Evolutionary conservation across 2,329 filamentous ascomycete genomes (phyloP).

Genomic region (Verticillium nubilum): DNA sequence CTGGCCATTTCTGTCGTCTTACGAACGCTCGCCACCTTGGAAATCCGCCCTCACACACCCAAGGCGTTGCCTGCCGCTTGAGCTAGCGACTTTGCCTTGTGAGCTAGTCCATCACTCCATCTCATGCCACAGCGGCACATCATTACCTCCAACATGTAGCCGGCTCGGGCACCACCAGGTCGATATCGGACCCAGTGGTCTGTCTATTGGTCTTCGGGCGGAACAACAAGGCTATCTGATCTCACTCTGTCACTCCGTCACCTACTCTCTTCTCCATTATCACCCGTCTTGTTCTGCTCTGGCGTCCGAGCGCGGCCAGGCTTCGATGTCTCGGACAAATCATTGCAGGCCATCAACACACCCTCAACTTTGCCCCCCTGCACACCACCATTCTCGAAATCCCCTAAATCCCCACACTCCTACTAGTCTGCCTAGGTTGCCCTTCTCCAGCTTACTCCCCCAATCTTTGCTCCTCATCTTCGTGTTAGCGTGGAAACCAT

Average conservation of each 20-base stretch:
- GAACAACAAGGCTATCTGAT: not conserved
- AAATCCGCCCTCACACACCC: not conserved
- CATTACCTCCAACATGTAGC: not conserved
- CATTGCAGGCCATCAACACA: slow-evolving; percentile 6
- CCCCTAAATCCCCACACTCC: slow-evolving; percentile 8
- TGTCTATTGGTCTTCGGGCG: not conserved
- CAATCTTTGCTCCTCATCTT: slow-evolving; percentile 8
- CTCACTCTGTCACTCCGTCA: slow-evolving; percentile 2
- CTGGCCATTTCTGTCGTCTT: not conserved
- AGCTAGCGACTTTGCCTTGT: not conserved
- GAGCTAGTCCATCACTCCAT: not conserved
- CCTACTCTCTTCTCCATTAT: slow-evolving; percentile 1
- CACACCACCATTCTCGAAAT: slow-evolving; percentile 6
- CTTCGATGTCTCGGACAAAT: slow-evolving; percentile 8
- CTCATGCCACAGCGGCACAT: not conserved
- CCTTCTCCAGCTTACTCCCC: slow-evolving; percentile 1
- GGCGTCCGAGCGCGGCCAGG: slow-evolving; percentile 4
- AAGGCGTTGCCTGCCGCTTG: not conserved
- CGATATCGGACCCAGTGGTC: not conserved
- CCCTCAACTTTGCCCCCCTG: slow-evolving; percentile 3
- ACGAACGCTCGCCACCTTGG: not conserved
- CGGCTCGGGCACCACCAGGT: not conserved
- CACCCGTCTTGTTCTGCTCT: not conserved
- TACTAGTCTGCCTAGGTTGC: slow-evolving; percentile 3
- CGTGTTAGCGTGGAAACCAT: not conserved